Evolutionary conservation across 805 yeast species (phyloP), one percentile per base, ranked within the genome.

Genomic region (Metschnikowia koreensis): DNA sequence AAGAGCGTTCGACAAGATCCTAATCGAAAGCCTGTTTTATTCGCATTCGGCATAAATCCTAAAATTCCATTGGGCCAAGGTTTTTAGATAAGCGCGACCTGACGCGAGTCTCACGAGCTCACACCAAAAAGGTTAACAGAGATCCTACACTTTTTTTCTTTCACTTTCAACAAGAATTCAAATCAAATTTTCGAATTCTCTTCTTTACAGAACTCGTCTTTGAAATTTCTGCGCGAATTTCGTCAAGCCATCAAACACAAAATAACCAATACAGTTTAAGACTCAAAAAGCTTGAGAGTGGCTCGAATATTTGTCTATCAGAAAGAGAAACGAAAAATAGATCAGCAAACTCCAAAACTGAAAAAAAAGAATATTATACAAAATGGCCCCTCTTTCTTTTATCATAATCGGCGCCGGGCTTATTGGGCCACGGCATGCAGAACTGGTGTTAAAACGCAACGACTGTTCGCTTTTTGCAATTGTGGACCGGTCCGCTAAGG

Each of bases 341-440:
- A 16, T 3, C 7, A 22, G 9, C 31, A n/a, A 16, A 12, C 31
- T 10, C 26, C 1, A 6, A 27, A 39, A 10, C 29, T 9, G 36
- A 33, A 12, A 33, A 33, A 33, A 33, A 33, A 12, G 36, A 9
- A 9, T 33, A 12, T 15, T n/a, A n/a, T 37, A 37, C 3, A 11
- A 13, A 6, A 47, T 47, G 50, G 15, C 43, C 31, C 42, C 45
- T 31, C 28, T 53, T 11, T 41, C 36, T 10, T 46, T 57, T 28
- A 56, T 60, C 13, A 60, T 65, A 28, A 55, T 65, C 10, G 69
- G 69, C 36, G 67, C 67, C 6, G 69, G 69, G 1, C 57, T 65
- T 13, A 63, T 65, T 27, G 69, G 68, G 6, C 69, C 69, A 1
- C 58, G 69, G 31, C 69, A 65, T 44, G 69, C 67, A 17, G 50